Base-by-base conservation (phyloP, 768 basidiomycete genomes). In the Amanita inopinata region DNA sequence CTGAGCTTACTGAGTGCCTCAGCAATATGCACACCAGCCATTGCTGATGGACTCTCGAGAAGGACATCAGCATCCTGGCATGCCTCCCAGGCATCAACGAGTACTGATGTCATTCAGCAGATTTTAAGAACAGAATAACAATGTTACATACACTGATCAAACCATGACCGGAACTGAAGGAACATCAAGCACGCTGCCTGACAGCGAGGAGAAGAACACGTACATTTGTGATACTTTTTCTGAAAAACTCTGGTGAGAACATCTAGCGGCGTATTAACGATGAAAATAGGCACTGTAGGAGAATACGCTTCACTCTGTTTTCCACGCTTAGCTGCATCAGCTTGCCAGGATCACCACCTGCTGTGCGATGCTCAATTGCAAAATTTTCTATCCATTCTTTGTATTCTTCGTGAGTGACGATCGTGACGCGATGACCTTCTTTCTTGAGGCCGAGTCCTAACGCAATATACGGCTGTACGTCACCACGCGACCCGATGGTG, bases 231-330 rank as follows among this genome's bases (percentile, higher is more conserved):
- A 83, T 49, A 43, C 73, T 74, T 52, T 78, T 72, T 52, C 68
- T 78, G 67, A 83, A 81, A 51, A 80, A 83, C 14, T 78, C 76
- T 0, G 79, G 78, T 5, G 79, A 80, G 54, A 82, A 81, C 76
- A 82, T 81, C 76, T 77, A 50, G 4, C 19, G 15, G 7, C 49
- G 27, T 19, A 39, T 30, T 32, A 25, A 23, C 32, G 31, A 31
- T 32, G 18, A n/a, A 11, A 28, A 10, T 10, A 28, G 8, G 35
- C 20, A 9, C 18, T 23, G n/a, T 2, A 51, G 4, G 30, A 44
- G 5, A 40, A 9, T 25, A 37, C n/a, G 15, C 38, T 33, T 11
- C 32, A 65, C 64, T 51, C 62, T 66, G 40, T 63, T 60, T n/a
- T 63, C 59, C 7, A 64, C 64, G 41, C 63, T 76, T 3, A 82